Evolutionary conservation across 2,329 filamentous ascomycete species (phyloP).

Genomic region (Aspergillus chevalieri): DNA sequence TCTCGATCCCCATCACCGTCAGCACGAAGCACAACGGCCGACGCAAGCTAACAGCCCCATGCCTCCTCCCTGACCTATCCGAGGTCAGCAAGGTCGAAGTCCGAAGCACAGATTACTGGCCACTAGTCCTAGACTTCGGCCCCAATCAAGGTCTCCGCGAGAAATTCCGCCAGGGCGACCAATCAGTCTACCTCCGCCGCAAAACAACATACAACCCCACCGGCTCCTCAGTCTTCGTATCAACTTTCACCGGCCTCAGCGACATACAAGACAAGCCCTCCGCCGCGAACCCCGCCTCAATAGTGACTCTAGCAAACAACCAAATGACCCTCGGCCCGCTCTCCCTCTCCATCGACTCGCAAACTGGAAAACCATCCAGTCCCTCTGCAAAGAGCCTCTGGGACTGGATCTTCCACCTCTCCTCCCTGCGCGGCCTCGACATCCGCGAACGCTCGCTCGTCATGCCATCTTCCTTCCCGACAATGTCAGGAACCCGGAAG

Average conservation of each 20-base stretch:
- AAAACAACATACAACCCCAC: conserved; percentile 59
- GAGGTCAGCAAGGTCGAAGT: conserved; percentile 33
- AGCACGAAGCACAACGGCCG: conserved; percentile 45
- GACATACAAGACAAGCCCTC: conserved; percentile 46
- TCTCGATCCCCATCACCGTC: conserved; percentile 66
- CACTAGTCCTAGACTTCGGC: conserved; percentile 68
- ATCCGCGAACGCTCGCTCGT: conserved; percentile 62
- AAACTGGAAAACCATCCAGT: conserved; percentile 19
- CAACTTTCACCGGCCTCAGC: conserved; percentile 68
- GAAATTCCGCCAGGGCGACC: conserved; percentile 59
- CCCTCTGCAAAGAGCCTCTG: conserved; percentile 46
- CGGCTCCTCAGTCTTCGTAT: conserved; percentile 60
- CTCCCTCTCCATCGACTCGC: conserved; percentile 16
- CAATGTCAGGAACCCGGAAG: conserved; percentile 10
- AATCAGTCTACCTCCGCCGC: conserved; percentile 68
- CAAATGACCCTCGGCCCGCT: conserved; percentile 20
- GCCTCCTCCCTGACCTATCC: conserved; percentile 46
- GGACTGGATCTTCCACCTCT: conserved; percentile 67
- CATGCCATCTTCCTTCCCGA: conserved; percentile 41
- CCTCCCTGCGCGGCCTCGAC: conserved; percentile 49
- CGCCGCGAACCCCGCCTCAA: conserved; percentile 11
- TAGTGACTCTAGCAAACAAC: conserved; percentile 7
- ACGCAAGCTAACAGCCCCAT: conserved; percentile 45
- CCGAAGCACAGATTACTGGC: conserved; percentile 64
- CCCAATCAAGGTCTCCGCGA: conserved; percentile 55